Evolutionary conservation across 345 rosid genomes (phyloP).

Genomic region (Salix koriyanagi): DNA sequence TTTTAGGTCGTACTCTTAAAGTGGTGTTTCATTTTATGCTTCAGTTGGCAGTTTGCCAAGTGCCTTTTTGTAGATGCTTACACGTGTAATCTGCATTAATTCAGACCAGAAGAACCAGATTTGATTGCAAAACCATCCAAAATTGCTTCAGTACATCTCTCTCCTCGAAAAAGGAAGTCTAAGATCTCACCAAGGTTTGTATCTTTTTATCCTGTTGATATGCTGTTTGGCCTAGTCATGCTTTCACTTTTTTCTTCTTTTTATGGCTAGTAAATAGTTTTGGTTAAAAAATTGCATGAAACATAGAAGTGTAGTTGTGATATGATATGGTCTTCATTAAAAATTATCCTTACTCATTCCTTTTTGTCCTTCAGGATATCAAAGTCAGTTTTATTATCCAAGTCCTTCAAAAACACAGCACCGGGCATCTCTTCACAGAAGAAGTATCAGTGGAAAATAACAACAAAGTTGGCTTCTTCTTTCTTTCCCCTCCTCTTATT

Average conservation of each 20-base stretch:
- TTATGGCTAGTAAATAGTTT: not conserved
- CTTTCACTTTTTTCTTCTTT: not conserved
- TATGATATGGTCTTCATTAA: not conserved
- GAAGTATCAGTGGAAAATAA: constrained; percentile 13
- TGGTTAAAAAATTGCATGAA: not conserved
- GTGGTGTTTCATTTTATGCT: not conserved
- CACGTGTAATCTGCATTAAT: not conserved
- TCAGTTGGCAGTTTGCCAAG: not conserved
- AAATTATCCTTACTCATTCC: not conserved
- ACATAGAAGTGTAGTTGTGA: not conserved
- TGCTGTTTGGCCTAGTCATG: not conserved
- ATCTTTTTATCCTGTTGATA: constrained; percentile 15
- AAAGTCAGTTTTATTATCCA: constrained; percentile 21
- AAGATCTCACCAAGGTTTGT: constrained; percentile 41
- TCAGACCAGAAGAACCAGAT: constrained; percentile 49
- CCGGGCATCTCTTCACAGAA: constrained; percentile 27
- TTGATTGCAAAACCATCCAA: constrained; percentile 32
- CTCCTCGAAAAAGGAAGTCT: constrained; percentile 38
- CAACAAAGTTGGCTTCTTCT: constrained; percentile 33
- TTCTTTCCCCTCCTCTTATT: constrained; percentile 7
- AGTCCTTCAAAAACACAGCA: constrained; percentile 31
- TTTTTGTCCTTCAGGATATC: constrained; percentile 17
- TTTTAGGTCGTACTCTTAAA: not conserved
- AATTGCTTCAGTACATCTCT: constrained; percentile 30
- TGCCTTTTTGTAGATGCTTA: not conserved